Conservation (phyloP, 1,284 basidiomycete genomes). For the Pseudozyma sp. region DNA sequence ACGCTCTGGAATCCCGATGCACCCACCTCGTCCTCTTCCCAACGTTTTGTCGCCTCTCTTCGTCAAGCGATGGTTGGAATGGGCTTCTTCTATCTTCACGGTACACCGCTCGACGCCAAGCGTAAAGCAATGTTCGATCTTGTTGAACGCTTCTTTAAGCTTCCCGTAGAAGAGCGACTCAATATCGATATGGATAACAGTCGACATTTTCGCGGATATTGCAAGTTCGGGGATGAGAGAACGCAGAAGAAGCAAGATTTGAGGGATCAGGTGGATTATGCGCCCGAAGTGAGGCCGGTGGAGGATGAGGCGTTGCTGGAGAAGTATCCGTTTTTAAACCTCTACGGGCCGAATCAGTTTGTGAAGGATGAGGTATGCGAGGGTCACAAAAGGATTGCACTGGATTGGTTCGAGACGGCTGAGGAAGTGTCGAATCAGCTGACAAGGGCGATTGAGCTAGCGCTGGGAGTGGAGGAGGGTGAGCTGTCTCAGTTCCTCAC, state of each 20-base stretch:
- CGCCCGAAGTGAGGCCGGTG: slow-evolving; percentile 16
- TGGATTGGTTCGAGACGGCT: slow-evolving; percentile 46
- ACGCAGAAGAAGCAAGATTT: slow-evolving; percentile 47
- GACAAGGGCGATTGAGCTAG: slow-evolving; percentile 55
- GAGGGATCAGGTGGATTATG: slow-evolving; percentile 56
- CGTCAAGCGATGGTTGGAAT: slow-evolving; percentile 49
- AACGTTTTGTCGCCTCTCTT: slow-evolving; percentile 40
- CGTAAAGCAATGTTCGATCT: slow-evolving; percentile 40
- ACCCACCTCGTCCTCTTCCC: slow-evolving; percentile 16
- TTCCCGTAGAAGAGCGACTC: slow-evolving; percentile 31
- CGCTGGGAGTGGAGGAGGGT: slow-evolving; percentile 35
- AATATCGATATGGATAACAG: slow-evolving; percentile 49
- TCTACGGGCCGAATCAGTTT: slow-evolving; percentile 61
- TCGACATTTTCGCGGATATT: slow-evolving; percentile 58
- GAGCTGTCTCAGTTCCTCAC: slow-evolving; percentile 41
- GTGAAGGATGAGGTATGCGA: slow-evolving; percentile 29
- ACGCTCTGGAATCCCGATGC: slow-evolving; percentile 23
- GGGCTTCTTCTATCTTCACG: slow-evolving; percentile 61
- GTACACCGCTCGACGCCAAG: slow-evolving; percentile 37
- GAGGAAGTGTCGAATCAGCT: slow-evolving; percentile 35
- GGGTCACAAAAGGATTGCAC: slow-evolving; percentile 21
- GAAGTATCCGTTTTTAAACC: slow-evolving; percentile 41
- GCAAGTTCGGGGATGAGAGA: slow-evolving; percentile 56
- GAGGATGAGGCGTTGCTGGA: slow-evolving; percentile 8
- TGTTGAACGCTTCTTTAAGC: slow-evolving; percentile 43